Percentiles rank a stretch among this genome's conserved stretches.
These are phyloP conservation scores for Calonectria ilicicola DNA, from an alignment of 2,329 filamentous ascomycete genomes.

Conservation along the genomic window DNA sequence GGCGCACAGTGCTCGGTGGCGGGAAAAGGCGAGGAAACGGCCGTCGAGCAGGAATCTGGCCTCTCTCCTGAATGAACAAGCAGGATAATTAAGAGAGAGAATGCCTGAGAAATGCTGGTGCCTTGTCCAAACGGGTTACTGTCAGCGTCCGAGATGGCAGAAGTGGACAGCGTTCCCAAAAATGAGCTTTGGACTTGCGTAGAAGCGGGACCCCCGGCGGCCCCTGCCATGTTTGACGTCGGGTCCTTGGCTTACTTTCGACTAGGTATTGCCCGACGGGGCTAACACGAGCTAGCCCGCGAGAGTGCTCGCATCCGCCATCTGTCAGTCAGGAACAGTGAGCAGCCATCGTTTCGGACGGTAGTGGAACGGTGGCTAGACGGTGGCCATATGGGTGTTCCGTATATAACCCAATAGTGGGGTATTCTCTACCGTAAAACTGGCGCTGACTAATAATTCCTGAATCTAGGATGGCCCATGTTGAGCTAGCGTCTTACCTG, in stretches of 20 bases:
- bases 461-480: background rate
- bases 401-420: background rate
- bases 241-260: conserved; percentile 19
- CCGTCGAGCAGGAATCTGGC: background rate
- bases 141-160: conserved; percentile 21
- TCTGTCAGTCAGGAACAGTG: conserved; percentile 1
- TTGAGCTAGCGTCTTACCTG: background rate
- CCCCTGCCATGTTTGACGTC: conserved; percentile 9
- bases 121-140: conserved; percentile 18
- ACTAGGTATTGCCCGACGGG: conserved; percentile 1
- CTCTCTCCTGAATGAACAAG: conserved; percentile 7
- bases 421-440: background rate
- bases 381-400: background rate
- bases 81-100: conserved; percentile 16
- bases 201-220: conserved; percentile 18
- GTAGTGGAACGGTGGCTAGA: background rate
- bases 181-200: conserved; percentile 20
- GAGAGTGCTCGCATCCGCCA: conserved; percentile 11
- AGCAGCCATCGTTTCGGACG: conserved; percentile 8
- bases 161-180: conserved; percentile 35
- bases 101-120: conserved; percentile 20
- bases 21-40: background rate
- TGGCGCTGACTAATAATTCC: background rate
- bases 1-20: conserved; percentile 7
- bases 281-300: conserved; percentile 1